A percentile compares a stretch with the other conserved stretches of the same genome.
phyloP scores from a whole-genome alignment of 345 rosid genomes.

The Gossypium thurberi region DNA sequence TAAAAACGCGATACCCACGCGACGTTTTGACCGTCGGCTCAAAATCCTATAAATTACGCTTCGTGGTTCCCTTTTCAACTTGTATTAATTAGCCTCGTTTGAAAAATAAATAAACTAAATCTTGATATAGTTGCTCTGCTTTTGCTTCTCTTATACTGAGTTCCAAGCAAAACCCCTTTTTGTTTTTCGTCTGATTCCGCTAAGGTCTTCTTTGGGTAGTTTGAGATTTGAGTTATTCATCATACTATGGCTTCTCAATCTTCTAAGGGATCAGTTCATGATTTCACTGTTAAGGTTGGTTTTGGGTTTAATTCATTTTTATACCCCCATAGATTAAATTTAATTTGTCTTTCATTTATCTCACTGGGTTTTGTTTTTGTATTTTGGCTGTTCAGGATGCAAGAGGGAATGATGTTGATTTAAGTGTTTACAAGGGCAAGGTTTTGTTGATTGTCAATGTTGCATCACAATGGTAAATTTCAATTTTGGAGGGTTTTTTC shows the following conservation, averaged over 20 bases:
- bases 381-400: conserved; percentile 48
- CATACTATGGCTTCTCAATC: conserved; percentile 58
- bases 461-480: conserved; percentile 80
- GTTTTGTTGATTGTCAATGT: conserved; percentile 89
- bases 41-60: not conserved
- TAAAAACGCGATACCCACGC: not conserved
- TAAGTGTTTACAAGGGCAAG: conserved; percentile 74
- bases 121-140: conserved; percentile 8
- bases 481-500: not conserved
- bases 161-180: conserved; percentile 21
- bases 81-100: not conserved
- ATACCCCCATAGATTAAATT: not conserved
- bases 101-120: not conserved
- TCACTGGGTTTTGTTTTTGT: not conserved
- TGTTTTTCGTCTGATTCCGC: conserved; percentile 8
- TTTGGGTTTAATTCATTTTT: not conserved
- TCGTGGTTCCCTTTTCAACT: not conserved
- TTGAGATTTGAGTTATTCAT: too few relatives aligned
- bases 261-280: conserved; percentile 43
- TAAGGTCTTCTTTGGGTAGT: too few relatives aligned
- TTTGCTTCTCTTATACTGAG: conserved; percentile 6
- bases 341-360: not conserved
- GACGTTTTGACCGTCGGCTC: not conserved
- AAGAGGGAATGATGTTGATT: conserved; percentile 63
- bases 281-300: conserved; percentile 80